Conservation (phyloP, 805 yeast genomes). For the Blastobotrys chiropterorum region DNA sequence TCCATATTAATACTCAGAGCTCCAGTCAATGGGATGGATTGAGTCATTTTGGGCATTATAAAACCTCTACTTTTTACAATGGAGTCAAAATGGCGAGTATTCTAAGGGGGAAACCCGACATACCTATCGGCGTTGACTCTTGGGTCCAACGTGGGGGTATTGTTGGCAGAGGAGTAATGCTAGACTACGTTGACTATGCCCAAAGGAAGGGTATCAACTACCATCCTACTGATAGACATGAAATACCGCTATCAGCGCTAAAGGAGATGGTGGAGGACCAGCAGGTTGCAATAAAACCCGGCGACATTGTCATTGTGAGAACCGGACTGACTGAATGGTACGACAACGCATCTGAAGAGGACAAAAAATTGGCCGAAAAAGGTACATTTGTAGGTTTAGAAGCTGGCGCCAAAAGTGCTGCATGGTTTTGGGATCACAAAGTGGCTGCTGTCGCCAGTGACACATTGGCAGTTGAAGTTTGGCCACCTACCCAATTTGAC, state of each 20-base stretch:
- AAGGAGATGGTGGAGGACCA: conserved; percentile 21
- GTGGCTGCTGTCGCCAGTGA: conserved; percentile 29
- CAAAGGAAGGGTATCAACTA: conserved; percentile 23
- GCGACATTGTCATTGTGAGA: conserved; percentile 30
- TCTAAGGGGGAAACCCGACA: neutral
- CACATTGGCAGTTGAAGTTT: conserved; percentile 26
- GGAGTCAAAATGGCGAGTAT: conserved; percentile 17
- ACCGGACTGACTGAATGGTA: conserved; percentile 30
- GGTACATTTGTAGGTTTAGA: neutral
- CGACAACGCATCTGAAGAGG: conserved; percentile 8
- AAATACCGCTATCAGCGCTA: conserved; percentile 23
- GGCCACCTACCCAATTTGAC: conserved; percentile 4
- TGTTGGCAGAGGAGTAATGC: conserved; percentile 32
- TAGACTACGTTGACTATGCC: conserved; percentile 31
- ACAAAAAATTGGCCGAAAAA: neutral
- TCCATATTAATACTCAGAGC: conserved; percentile 27
- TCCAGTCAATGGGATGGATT: conserved; percentile 33
- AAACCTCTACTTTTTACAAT: conserved; percentile 19
- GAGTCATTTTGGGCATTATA: conserved; percentile 26
- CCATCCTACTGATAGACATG: conserved; percentile 23
- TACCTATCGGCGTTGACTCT: conserved; percentile 13
- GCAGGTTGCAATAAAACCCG: conserved; percentile 25
- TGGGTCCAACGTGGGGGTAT: conserved; percentile 29
- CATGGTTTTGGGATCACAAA: conserved; percentile 24
- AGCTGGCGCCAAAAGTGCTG: conserved; percentile 5